Evolutionary conservation across 768 basidiomycete genomes (phyloP).

Genomic region (Mycena amicta): DNA sequence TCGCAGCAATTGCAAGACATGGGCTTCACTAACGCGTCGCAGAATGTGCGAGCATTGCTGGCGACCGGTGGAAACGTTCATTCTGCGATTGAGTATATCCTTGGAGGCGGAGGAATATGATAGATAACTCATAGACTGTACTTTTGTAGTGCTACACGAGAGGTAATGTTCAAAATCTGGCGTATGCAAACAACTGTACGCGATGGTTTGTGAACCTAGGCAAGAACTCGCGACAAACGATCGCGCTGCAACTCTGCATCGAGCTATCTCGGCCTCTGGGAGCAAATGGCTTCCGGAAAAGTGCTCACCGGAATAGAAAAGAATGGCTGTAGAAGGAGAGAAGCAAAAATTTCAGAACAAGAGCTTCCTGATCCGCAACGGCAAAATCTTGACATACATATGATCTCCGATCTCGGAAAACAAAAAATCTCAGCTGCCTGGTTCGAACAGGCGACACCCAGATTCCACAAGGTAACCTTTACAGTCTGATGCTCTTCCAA

Average conservation of each 20-base stretch:
- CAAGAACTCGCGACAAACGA: too few relatives aligned
- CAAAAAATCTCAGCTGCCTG: conserved; percentile 3
- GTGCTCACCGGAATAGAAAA: background rate
- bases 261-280: too few relatives aligned
- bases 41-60: conserved; percentile 88
- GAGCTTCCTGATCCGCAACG: too few relatives aligned
- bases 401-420: too few relatives aligned
- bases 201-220: too few relatives aligned
- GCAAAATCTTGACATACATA: too few relatives aligned
- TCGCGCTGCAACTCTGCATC: too few relatives aligned
- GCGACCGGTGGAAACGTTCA: conserved; percentile 94
- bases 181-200: too few relatives aligned
- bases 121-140: background rate
- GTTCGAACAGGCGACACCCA: conserved; percentile 11
- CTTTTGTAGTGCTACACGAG: background rate
- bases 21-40: conserved; percentile 88
- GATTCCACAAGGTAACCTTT: background rate
- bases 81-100: conserved; percentile 90
- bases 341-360: too few relatives aligned
- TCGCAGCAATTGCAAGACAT: conserved; percentile 88
- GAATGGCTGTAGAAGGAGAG: too few relatives aligned
- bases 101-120: conserved; percentile 74
- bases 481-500: conserved; percentile 13
- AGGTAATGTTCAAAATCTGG: too few relatives aligned
- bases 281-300: too few relatives aligned